A percentile compares a stretch with the other conserved stretches of the same genome.
phyloP scores from a whole-genome alignment of 2,329 filamentous ascomycete species.

The Alternaria triticimaculans region DNA sequence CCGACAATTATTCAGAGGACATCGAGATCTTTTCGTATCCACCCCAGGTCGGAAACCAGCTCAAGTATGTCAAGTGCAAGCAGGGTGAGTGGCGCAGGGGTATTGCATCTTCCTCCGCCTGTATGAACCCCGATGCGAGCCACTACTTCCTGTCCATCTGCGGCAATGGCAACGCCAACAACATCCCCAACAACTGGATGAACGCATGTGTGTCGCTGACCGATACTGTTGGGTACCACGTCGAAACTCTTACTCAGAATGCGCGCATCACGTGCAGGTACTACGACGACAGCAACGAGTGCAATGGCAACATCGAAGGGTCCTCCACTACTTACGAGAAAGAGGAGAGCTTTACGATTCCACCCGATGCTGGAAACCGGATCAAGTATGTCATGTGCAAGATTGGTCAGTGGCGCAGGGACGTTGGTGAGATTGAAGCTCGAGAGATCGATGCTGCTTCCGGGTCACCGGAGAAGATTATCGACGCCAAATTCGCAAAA shows the following conservation, averaged over 20 bases:
- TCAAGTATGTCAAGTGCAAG: not conserved
- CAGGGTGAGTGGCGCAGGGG: not conserved
- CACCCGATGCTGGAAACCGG: not conserved
- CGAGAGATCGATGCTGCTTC: not conserved
- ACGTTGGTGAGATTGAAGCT: not conserved
- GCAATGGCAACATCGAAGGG: not conserved
- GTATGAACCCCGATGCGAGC: not conserved
- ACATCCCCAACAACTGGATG: not conserved
- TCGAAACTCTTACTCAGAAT: not conserved
- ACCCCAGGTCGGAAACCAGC: not conserved
- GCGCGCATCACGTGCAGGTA: not conserved
- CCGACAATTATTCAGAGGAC: not conserved
- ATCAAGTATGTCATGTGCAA: not conserved
- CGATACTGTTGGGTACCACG: not conserved
- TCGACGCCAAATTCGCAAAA: too few species aligned
- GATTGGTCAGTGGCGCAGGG: not conserved
- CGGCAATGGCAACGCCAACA: not conserved
- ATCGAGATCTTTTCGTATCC: not conserved
- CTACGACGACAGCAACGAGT: not conserved
- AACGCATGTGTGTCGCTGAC: not conserved
- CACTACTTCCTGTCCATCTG: not conserved
- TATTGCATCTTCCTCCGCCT: not conserved
- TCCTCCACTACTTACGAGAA: not conserved
- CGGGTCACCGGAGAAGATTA: too few species aligned
- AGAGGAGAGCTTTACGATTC: not conserved